Conservation (phyloP, 2,329 filamentous ascomycete species). For the Madurella fahalii region DNA sequence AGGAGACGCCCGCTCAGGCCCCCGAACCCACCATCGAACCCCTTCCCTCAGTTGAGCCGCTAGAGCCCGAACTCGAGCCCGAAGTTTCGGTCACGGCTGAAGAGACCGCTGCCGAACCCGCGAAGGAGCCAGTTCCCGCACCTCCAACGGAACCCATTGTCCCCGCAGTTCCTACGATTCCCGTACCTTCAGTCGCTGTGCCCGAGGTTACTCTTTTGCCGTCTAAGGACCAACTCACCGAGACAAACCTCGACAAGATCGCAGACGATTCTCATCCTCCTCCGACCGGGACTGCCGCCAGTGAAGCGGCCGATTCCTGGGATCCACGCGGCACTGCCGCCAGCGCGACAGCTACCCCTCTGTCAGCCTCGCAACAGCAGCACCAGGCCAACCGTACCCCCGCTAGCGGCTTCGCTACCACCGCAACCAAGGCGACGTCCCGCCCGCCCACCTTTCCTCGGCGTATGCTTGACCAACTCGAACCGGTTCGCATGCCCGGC, state of each 20-base stretch:
- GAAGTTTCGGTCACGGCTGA: constrained; percentile 35
- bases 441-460: constrained; percentile 80
- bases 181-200: constrained; percentile 41
- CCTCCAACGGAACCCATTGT: constrained; percentile 11
- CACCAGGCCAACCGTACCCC: constrained; percentile 56
- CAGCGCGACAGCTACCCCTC: constrained; percentile 61
- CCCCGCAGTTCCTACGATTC: constrained; percentile 18
- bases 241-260: constrained; percentile 88
- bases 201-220: constrained; percentile 58
- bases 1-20: constrained; percentile 45
- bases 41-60: constrained; percentile 37
- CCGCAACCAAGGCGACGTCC: constrained; percentile 71
- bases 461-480: constrained; percentile 87
- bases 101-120: constrained; percentile 35
- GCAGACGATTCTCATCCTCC: constrained; percentile 75
- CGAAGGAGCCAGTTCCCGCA: constrained; percentile 30
- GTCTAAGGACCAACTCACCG: constrained; percentile 78
- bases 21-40: constrained; percentile 43
- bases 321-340: constrained; percentile 61
- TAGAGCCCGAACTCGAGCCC: constrained; percentile 37
- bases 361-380: constrained; percentile 60
- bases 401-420: constrained; percentile 72
- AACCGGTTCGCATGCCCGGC: constrained; percentile 96
- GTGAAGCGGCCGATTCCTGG: constrained; percentile 82
- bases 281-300: constrained; percentile 77